Evolutionary conservation across 2,329 filamentous ascomycete genomes (phyloP), one percentile per base, ranked within the genome.

Genomic region (Neurospora sp.): DNA sequence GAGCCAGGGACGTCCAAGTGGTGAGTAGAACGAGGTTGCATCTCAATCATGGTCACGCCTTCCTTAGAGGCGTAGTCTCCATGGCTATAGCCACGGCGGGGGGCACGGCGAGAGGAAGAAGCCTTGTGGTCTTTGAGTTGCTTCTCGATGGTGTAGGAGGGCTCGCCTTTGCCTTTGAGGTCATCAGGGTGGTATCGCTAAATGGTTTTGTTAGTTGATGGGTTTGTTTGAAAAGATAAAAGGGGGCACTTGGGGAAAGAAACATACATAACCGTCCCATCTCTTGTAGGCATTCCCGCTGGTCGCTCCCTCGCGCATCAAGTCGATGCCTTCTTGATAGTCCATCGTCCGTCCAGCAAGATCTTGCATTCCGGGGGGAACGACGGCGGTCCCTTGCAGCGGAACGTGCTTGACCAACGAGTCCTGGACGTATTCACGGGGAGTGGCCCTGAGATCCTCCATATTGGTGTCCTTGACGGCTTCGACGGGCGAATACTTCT

Each of bases 241-340:
- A 4, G 38, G 4, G 7, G 10, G 1, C 58, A 80, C 82, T 68
- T 15, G 15, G 10, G 8, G n/a, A 28, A 33, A 17, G n/a, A 38
- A 19, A 70, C 90, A 80, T 84, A 96, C 93, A 74, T 92, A 78
- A 67, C 88, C 89, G 4, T 90, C 87, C 83, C 89, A 95, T 66
- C 92, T 87, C 81, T 89, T 91, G 77, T 96, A 97, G 15, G 91
- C 85, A n/a, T 90, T 91, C 17, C 91, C 92, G 0, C 81, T 78
- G 3, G 87, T 86, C 72, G 91, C 87, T 0, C 82, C 80, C 76
- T 95, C 92, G 67, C 90, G 85, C 90, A 94, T 93, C 78, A 97
- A 83, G 76, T 97, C 93, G 2, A 90, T 86, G n/a, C 93, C 93
- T 76, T 97, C 93, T 76, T 93, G 84, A 76, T 97, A 97, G 38